Evolutionary conservation across 768 basidiomycete species (phyloP).

Genomic region (Leucocoprinus leucothites): DNA sequence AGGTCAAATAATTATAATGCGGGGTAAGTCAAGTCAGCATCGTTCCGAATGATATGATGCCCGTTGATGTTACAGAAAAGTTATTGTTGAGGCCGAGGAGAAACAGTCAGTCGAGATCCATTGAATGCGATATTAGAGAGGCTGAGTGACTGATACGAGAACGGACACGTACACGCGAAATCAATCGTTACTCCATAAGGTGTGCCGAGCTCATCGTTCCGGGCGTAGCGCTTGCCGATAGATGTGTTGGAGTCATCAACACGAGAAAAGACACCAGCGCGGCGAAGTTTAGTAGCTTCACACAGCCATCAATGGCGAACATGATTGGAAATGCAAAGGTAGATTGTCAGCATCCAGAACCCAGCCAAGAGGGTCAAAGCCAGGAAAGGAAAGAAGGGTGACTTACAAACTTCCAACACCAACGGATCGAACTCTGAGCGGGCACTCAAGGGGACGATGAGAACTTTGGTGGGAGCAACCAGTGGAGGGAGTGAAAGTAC

Average conservation of each 20-base stretch:
- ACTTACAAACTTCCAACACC: constrained; percentile 88
- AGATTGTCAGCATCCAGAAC: constrained; percentile 14
- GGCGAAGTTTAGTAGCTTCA: constrained; percentile 81
- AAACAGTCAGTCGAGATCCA: not conserved
- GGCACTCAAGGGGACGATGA: constrained; percentile 92
- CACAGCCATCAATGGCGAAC: not conserved
- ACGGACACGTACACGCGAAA: constrained; percentile 64
- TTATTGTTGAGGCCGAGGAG: not conserved
- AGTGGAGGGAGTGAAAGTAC: constrained; percentile 87
- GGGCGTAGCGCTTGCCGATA: constrained; percentile 95
- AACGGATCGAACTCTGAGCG: constrained; percentile 82
- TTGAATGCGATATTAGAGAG: not conserved
- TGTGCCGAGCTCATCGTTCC: constrained; percentile 98
- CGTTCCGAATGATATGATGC: too few relatives aligned
- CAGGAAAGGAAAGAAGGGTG: not conserved
- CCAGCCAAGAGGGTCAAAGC: constrained; percentile 12
- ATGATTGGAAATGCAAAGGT: constrained; percentile 8
- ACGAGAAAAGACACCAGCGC: constrained; percentile 85
- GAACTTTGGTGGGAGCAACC: constrained; percentile 94
- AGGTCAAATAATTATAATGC: too few relatives aligned
- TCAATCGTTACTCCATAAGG: constrained; percentile 96
- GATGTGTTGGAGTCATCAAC: constrained; percentile 95
- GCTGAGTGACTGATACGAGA: not conserved
- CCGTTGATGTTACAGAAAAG: too few relatives aligned
- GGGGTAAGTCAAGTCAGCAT: too few relatives aligned